Base-by-base conservation (phyloP, 2,329 filamentous ascomycete genomes). In the Hypoxylon sp. region DNA sequence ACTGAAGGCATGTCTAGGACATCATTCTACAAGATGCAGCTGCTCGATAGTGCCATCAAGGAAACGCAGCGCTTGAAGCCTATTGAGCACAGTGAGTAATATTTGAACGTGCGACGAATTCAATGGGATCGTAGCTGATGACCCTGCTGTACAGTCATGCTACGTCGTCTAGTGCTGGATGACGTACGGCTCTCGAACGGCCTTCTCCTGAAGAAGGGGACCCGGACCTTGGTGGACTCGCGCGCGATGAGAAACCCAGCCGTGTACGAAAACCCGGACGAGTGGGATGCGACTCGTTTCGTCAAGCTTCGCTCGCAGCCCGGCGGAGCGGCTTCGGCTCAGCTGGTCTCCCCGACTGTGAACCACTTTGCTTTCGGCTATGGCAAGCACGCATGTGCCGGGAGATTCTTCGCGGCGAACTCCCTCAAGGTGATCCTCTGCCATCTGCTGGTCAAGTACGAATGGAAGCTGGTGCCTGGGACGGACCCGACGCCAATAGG, bases 41-140 rank as follows among this genome's bases (percentile, higher is more conserved):
- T 79, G 27, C 64, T 81, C 6, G 80, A 82, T 61, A 80, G 77
- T 60, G 78, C 79, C 37, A 44, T 81, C 14, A 82, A 81, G 63
- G 80, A 82, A 67, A 76, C 73, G 11, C 76, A 79, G 58, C 73
- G 80, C 10, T n/a, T 78, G 5, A 74, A 66, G 7, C 79, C 78
- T 10, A 59, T 75, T 1, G 60, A 54, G 10, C 22, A 68, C 6
- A 33, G 77, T 79, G 71, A 60, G 76, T 59, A 63, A 20, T 25
- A 53, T 22, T 6, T 50, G 3, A 42, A 22, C 1, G 10, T 37
- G 5, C 17, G 14, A 35, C 14, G 20, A 6, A 31, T 7, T 57
- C 1, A 0, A 49, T 13, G 22, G 50, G 11, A 49, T 14, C 10
- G 14, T 8, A 33, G 35, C 54, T 70, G 35, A 72, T 40, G 8